Base-by-base conservation (phyloP, 176 grass and related monocot species). In the Puya raimondii region DNA sequence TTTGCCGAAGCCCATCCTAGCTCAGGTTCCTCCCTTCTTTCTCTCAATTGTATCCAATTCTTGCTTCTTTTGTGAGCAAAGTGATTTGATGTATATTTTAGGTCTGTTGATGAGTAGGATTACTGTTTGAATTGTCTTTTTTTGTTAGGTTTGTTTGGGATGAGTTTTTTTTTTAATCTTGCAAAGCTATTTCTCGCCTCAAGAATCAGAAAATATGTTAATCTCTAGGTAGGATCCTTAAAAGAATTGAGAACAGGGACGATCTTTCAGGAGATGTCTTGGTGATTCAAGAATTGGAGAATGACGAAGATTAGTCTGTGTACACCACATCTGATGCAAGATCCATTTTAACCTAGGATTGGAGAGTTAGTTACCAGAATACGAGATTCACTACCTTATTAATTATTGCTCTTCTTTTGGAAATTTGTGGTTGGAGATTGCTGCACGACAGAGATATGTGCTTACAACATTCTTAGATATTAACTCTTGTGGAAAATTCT, bases 1-100 rank as follows among this genome's bases (percentile, higher is more conserved):
- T 70, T 74, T 99, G 47, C 94, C 87, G 47, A 89, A 99, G 81
- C 87, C 79, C 77, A 85, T 93, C 53, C 82, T 99, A 69, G 94
- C 94, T 53, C 89, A 99, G 94, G 94, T 96, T 15, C 49, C 54
- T 72, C 12, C 4, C 10, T 3, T 3, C 63, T 3, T 51, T n/a
- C 63, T 68, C 48, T 9, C 17, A n/a, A 29, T 13, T 23, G 23
- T 23, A 20, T 57, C 20, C 27, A 56, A 74, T 69, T 69, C 1
- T 47, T 7, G 72, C 20, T 27, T 47, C 26, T 23, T n/a, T 1
- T 68, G 75, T 51, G 75, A 50, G 54, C n/a, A 58, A 51, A 20
- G 1, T 50, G 51, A 17, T 42, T 42, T 42, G 33, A 42, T 42
- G 25, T 64, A 10, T 47, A 22, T 10, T 51, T 48, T 63, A 25